Evolutionary conservation across 768 basidiomycete genomes (phyloP).

Genomic region (Floccularia luteovirens): DNA sequence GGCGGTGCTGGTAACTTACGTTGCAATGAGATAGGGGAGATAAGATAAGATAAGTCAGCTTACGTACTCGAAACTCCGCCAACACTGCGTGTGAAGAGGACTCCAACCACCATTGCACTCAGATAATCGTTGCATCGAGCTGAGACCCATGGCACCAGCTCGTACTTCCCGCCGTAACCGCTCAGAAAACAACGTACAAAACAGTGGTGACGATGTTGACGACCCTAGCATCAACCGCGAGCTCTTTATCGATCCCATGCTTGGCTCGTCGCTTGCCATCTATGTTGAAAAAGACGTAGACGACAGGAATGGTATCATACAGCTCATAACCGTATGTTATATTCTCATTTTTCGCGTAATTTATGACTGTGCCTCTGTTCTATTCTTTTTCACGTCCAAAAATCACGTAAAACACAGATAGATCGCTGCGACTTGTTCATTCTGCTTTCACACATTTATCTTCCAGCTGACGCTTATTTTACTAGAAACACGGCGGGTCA

Average conservation of each 20-base stretch:
- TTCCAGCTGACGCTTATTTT: conserved; percentile 5
- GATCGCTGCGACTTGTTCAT: neutral
- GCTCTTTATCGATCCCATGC: conserved; percentile 78
- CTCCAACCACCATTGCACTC: conserved; percentile 39
- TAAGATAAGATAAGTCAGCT: no score
- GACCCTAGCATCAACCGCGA: conserved; percentile 31
- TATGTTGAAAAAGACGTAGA: conserved; percentile 80
- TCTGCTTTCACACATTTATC: conserved; percentile 1
- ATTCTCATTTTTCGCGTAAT: no score
- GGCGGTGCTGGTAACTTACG: no score
- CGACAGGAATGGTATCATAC: conserved; percentile 56
- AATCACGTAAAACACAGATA: neutral
- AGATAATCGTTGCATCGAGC: conserved; percentile 26
- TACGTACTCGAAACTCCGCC: no score
- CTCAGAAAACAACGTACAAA: conserved; percentile 24
- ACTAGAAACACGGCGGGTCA: conserved; percentile 73
- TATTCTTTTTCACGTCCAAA: conserved; percentile 1
- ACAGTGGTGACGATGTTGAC: conserved; percentile 18
- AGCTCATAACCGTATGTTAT: conserved; percentile 56
- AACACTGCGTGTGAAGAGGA: no score
- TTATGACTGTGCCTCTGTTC: no score
- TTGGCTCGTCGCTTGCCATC: conserved; percentile 66
- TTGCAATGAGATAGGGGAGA: no score
- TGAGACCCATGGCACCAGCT: conserved; percentile 81
- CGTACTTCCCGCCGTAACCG: conserved; percentile 49